Conservation (phyloP, 2,329 filamentous ascomycete species). For the Colletotrichum tropicale region DNA sequence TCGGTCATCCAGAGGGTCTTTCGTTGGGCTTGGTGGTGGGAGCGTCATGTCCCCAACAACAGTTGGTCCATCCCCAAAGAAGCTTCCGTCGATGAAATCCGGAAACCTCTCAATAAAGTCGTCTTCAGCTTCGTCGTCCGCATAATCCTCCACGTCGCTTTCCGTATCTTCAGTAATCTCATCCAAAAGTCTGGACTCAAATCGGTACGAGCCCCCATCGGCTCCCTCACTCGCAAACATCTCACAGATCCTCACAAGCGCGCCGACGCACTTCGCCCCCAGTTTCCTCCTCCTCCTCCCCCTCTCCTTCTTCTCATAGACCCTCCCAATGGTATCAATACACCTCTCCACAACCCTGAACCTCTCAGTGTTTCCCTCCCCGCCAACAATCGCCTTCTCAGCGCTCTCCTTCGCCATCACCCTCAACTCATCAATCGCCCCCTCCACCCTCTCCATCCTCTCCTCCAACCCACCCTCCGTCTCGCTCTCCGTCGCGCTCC, state of each 20-base stretch:
- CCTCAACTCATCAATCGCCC: conserved; percentile 4
- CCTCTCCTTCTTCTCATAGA: conserved; percentile 1
- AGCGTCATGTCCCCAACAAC: neutral
- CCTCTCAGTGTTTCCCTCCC: neutral
- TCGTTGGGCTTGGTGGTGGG: neutral
- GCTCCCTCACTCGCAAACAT: conserved; percentile 12
- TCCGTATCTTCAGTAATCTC: neutral
- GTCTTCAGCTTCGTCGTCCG: conserved; percentile 1
- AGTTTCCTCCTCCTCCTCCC: neutral
- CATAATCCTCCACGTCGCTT: neutral
- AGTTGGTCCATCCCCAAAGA: neutral
- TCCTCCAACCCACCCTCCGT: neutral
- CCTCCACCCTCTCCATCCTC: neutral
- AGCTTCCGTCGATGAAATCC: neutral
- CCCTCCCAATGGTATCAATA: conserved; percentile 9
- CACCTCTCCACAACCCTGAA: conserved; percentile 5
- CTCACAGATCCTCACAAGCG: conserved; percentile 10
- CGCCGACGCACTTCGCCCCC: neutral
- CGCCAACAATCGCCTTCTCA: neutral
- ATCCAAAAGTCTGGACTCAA: neutral
- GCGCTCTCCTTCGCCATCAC: conserved; percentile 5
- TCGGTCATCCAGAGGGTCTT: neutral
- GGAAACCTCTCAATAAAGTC: neutral
- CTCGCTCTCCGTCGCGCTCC: neutral
- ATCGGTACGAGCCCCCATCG: neutral